A percentile compares a stretch with the other conserved stretches of the same genome.
These are phyloP conservation scores for Lecanicillium sp. DNA, from an alignment of 2,329 filamentous ascomycete genomes.

Conservation along the genomic window DNA sequence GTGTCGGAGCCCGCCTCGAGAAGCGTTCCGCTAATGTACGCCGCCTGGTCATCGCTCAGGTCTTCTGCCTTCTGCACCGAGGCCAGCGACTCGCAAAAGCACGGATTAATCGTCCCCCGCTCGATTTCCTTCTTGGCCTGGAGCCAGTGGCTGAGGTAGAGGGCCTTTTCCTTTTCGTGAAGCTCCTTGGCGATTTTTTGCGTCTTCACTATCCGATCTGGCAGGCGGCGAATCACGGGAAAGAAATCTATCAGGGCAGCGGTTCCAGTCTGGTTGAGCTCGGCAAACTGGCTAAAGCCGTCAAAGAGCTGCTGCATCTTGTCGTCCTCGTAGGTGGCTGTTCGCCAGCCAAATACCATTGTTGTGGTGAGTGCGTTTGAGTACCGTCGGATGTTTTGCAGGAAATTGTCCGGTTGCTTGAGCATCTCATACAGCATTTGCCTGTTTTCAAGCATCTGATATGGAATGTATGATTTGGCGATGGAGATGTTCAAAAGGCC, in stretches of 20 bases:
- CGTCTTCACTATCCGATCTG: slow-evolving; percentile 7
- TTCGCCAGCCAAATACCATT: slow-evolving; percentile 43
- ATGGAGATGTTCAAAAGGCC: slow-evolving; percentile 29
- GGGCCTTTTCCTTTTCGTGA: slow-evolving; percentile 12
- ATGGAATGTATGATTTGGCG: slow-evolving; percentile 31
- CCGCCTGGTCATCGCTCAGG: slow-evolving; percentile 14
- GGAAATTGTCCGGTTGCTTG: slow-evolving; percentile 29
- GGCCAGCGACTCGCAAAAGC: slow-evolving; percentile 14
- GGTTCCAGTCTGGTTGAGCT: slow-evolving; percentile 30
- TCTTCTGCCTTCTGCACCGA: slow-evolving; percentile 9
- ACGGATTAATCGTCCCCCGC: slow-evolving; percentile 12
- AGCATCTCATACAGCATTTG: slow-evolving; percentile 31
- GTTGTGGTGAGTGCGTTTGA: slow-evolving; percentile 40
- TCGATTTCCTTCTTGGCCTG: slow-evolving; percentile 10
- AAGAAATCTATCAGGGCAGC: slow-evolving; percentile 39
- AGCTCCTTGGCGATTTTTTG: slow-evolving; percentile 26
- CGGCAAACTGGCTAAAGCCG: slow-evolving; percentile 32
- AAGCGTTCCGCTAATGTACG: slow-evolving; percentile 12
- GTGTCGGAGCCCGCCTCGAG: slow-evolving; percentile 32
- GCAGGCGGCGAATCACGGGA: slow-evolving; percentile 24
- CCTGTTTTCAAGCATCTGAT: slow-evolving; percentile 34
- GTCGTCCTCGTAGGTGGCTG: slow-evolving; percentile 30
- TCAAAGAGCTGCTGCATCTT: slow-evolving; percentile 36
- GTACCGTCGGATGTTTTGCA: slow-evolving; percentile 39
- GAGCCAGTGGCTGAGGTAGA: slow-evolving; percentile 12